A percentile compares a stretch with the other conserved stretches of the same genome.
These are phyloP conservation scores for Botryotinia calthae DNA, from an alignment of 2,329 filamentous ascomycete genomes.

Conservation along the genomic window DNA sequence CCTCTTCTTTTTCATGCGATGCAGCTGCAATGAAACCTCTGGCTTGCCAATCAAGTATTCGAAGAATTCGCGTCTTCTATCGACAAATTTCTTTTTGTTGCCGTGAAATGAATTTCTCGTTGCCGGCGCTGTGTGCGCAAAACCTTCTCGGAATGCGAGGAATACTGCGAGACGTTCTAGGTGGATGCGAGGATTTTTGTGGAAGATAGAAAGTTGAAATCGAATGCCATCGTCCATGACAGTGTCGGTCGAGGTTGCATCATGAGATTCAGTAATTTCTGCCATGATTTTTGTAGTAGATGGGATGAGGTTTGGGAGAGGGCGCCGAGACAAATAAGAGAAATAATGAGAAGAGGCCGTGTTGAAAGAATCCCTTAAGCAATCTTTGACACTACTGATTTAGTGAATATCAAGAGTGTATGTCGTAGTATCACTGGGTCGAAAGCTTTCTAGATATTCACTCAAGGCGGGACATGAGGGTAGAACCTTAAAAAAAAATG, in stretches of 20 bases:
- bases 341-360: background rate
- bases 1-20: background rate
- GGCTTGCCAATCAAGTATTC: background rate
- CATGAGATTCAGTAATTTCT: background rate
- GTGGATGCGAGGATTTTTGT: background rate
- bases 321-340: background rate
- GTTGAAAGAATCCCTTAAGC: background rate
- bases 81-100: background rate
- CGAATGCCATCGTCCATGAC: background rate
- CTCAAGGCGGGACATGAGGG: background rate
- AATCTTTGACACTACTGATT: background rate
- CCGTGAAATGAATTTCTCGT: background rate
- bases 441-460: background rate
- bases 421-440: background rate
- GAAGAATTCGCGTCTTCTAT: background rate
- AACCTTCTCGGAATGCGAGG: background rate
- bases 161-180: background rate
- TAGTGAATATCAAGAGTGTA: background rate
- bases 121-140: background rate
- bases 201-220: background rate
- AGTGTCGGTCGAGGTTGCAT: background rate
- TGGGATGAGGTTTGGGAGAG: background rate
- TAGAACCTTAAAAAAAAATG: background rate
- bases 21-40: background rate
- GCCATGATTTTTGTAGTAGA: background rate